These are phyloP conservation scores for Hypoxylon sp. DNA, from an alignment of 2,329 filamentous ascomycete genomes.

Conservation along the genomic window DNA sequence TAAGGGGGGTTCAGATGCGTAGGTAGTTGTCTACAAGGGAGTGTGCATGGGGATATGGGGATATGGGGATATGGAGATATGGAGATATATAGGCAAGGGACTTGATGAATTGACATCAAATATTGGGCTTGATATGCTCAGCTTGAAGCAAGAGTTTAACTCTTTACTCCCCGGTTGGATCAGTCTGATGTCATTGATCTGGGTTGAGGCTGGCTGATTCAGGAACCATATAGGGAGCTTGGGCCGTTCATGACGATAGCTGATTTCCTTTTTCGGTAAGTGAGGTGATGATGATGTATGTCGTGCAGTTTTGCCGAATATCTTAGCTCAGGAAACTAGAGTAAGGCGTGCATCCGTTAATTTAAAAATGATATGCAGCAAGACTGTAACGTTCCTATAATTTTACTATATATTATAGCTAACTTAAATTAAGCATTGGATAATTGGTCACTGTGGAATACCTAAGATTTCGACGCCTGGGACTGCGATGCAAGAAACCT, in stretches of 20 bases:
- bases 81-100: not conserved
- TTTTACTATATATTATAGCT: not conserved
- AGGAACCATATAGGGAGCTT: slow-evolving; percentile 36
- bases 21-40: too few relatives aligned
- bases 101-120: not conserved
- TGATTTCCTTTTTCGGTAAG: slow-evolving; percentile 33
- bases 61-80: too few relatives aligned
- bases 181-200: slow-evolving; percentile 46
- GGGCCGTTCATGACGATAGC: slow-evolving; percentile 37
- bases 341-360: not conserved
- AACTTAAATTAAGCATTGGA: not conserved
- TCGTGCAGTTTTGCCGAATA: slow-evolving; percentile 1
- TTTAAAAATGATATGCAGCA: not conserved
- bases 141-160: slow-evolving; percentile 15
- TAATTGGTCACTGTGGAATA: not conserved
- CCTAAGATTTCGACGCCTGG: too few relatives aligned
- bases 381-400: not conserved
- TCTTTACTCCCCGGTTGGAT: slow-evolving; percentile 20
- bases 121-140: not conserved
- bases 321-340: not conserved
- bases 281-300: slow-evolving; percentile 23
- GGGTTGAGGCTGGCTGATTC: slow-evolving; percentile 14
- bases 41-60: too few relatives aligned
- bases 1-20: too few relatives aligned
- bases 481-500: not conserved